Percentiles rank a stretch among this genome's conserved stretches.
phyloP scores from a whole-genome alignment of 768 basidiomycete species.

The Boletellus sp. region DNA sequence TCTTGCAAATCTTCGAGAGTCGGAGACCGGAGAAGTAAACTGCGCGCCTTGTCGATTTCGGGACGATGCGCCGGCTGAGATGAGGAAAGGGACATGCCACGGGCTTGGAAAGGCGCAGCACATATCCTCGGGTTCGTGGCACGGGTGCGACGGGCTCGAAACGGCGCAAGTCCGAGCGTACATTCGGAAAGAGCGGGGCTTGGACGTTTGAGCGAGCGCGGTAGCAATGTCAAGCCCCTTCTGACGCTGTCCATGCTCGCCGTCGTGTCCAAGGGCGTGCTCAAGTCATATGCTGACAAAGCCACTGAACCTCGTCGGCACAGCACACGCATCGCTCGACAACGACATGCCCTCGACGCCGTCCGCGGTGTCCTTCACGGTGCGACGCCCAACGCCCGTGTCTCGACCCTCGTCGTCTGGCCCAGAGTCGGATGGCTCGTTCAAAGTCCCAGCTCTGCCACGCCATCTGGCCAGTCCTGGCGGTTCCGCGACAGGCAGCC shows the following conservation, averaged over 20 bases:
- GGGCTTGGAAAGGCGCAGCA: background rate
- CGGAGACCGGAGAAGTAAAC: constrained; percentile 47
- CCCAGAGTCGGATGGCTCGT: constrained; percentile 55
- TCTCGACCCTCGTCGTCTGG: constrained; percentile 63
- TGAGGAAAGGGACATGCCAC: constrained; percentile 1
- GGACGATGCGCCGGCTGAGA: constrained; percentile 32
- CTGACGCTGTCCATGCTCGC: constrained; percentile 2
- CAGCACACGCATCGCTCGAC: no score
- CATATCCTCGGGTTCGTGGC: background rate
- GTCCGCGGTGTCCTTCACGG: constrained; percentile 73
- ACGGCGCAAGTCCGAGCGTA: background rate
- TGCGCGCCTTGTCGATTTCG: constrained; percentile 43
- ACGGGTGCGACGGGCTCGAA: background rate
- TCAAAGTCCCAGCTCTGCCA: constrained; percentile 62
- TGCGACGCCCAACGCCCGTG: constrained; percentile 71
- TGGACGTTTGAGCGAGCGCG: background rate
- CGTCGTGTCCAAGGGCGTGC: no score
- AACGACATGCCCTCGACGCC: constrained; percentile 24
- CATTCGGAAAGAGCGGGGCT: background rate
- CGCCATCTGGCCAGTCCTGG: constrained; percentile 43
- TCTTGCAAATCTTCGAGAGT: constrained; percentile 51
- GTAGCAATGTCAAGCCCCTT: background rate
- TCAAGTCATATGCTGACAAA: constrained; percentile 12
- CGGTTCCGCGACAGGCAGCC: constrained; percentile 49
- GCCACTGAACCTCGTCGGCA: background rate